Percentiles rank a stretch among this genome's conserved stretches.
phyloP scores from a whole-genome alignment of 371 early-diverging fungal species.

The Syncephalastrum sp. region DNA sequence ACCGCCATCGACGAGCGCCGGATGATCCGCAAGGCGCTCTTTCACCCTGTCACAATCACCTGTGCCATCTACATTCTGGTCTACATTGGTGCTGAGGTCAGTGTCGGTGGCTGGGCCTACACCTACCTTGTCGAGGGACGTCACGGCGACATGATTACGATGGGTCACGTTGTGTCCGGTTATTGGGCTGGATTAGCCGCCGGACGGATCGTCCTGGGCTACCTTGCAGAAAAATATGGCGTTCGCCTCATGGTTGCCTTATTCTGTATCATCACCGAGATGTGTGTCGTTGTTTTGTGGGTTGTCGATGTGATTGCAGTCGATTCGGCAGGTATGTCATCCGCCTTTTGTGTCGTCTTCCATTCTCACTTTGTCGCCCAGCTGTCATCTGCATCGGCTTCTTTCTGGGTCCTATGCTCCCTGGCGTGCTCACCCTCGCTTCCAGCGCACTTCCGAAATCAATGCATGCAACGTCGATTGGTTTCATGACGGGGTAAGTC shows the following conservation, averaged over 20 bases:
- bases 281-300: slow-evolving; percentile 7
- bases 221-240: slow-evolving; percentile 19
- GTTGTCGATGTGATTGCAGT: slow-evolving; percentile 5
- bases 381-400: slow-evolving; percentile 5
- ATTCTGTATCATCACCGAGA: slow-evolving; percentile 7
- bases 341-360: background rate
- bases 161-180: slow-evolving; percentile 26
- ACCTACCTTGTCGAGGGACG: slow-evolving; percentile 17
- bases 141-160: slow-evolving; percentile 15
- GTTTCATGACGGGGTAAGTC: slow-evolving; percentile 24
- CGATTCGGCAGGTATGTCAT: slow-evolving; percentile 14
- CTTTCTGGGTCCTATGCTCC: slow-evolving; percentile 9
- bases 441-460: slow-evolving; percentile 18
- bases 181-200: slow-evolving; percentile 30
- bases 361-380: background rate
- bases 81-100: slow-evolving; percentile 25
- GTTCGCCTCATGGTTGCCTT: slow-evolving; percentile 19
- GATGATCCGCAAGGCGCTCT: slow-evolving; percentile 5
- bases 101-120: slow-evolving; percentile 26
- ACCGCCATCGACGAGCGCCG: background rate
- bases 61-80: slow-evolving; percentile 16
- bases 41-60: slow-evolving; percentile 16
- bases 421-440: background rate
- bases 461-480: slow-evolving; percentile 24
- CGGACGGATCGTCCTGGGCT: slow-evolving; percentile 24